Percentiles rank a stretch among this genome's conserved stretches.
Conservation (phyloP, 2,329 filamentous ascomycete species). For the Sarocladium brachiariae region DNA sequence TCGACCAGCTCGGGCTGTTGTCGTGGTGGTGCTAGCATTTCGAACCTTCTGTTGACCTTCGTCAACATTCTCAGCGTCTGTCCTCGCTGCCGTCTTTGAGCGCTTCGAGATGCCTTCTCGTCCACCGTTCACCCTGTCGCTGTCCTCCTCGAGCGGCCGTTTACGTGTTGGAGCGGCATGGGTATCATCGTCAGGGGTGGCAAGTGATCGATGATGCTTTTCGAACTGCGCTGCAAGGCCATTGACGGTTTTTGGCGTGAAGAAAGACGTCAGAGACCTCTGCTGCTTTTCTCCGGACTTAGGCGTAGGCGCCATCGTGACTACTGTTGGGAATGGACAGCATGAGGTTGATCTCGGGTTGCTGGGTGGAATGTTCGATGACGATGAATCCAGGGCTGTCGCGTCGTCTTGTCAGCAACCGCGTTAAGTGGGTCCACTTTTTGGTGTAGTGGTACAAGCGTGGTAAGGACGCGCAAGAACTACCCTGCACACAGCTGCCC, state of each 20-base stretch:
- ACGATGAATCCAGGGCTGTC: not conserved
- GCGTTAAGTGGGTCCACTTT: constrained; percentile 3
- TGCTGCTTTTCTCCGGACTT: constrained; percentile 57
- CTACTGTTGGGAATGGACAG: not conserved
- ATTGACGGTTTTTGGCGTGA: constrained; percentile 55
- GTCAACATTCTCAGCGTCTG: constrained; percentile 24
- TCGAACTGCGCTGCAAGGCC: constrained; percentile 31
- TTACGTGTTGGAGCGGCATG: constrained; percentile 35
- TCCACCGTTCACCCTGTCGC: constrained; percentile 35
- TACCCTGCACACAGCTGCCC: too few species aligned
- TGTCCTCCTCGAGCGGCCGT: constrained; percentile 43
- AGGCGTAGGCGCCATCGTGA: constrained; percentile 27
- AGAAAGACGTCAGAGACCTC: constrained; percentile 80
- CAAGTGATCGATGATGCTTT: constrained; percentile 22
- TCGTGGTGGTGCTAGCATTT: constrained; percentile 15
- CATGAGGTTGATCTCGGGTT: not conserved
- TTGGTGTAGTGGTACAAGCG: too few species aligned
- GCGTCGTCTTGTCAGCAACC: not conserved
- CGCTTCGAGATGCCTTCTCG: constrained; percentile 33
- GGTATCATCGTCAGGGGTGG: constrained; percentile 15
- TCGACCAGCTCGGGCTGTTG: constrained; percentile 37
- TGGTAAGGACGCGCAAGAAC: too few species aligned
- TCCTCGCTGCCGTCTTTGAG: constrained; percentile 34
- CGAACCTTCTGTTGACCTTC: constrained; percentile 22
- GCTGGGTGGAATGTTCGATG: constrained; percentile 1